These are phyloP conservation scores for Lentithecium fluviatile DNA, from an alignment of 495 filamentous ascomycete genomes.

Conservation along the genomic window DNA sequence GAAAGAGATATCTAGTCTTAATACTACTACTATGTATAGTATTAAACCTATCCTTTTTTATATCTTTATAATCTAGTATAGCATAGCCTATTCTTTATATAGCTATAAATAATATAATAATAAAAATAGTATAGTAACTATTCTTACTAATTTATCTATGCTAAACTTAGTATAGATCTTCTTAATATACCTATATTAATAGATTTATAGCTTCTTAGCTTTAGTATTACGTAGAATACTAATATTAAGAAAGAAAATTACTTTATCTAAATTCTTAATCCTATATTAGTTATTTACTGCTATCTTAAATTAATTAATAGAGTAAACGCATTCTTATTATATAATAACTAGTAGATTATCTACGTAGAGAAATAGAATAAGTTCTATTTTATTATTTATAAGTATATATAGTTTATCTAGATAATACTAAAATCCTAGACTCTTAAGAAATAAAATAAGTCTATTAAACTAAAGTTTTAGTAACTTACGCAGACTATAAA, in stretches of 20 bases:
- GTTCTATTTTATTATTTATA: background rate
- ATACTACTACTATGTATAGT: conserved; percentile 6
- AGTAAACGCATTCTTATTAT: background rate
- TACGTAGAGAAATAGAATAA: background rate
- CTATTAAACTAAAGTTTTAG: background rate
- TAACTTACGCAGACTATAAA: background rate
- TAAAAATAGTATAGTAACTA: background rate
- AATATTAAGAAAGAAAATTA: background rate
- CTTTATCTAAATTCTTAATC: background rate
- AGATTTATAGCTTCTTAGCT: background rate
- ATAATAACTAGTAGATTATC: background rate
- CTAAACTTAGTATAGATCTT: background rate
- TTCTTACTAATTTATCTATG: background rate
- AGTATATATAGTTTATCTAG: background rate
- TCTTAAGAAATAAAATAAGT: background rate
- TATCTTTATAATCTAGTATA: background rate
- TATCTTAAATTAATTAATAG: background rate
- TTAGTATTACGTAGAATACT: background rate
- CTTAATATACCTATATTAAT: background rate
- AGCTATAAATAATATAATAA: background rate
- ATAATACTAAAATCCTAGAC: background rate
- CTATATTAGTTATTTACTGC: background rate
- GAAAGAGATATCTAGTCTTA: conserved; percentile 7
- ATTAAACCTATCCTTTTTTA: conserved; percentile 1
- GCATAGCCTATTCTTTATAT: background rate